phyloP scores from a whole-genome alignment of 2,329 filamentous ascomycete genomes.

The Lasiodiplodia theobromae region DNA sequence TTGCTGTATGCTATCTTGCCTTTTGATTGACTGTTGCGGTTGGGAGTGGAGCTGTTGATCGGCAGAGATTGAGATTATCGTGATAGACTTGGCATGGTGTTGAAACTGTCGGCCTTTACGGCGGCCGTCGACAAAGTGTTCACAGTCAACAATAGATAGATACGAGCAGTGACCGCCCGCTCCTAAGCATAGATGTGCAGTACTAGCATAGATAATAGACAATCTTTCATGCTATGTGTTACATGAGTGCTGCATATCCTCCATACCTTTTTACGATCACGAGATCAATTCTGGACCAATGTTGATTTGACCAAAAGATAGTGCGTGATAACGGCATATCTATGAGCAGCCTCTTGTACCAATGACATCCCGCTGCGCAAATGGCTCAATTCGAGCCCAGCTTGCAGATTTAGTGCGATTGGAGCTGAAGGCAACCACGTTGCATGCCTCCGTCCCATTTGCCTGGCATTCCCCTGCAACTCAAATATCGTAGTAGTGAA shows the following conservation, averaged over 20 bases:
- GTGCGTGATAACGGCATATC: too few species aligned
- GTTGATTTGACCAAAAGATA: too few species aligned
- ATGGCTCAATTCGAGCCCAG: background rate
- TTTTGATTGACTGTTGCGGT: background rate
- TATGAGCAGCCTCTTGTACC: background rate
- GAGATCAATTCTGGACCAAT: too few species aligned
- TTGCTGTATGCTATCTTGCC: background rate
- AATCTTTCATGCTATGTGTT: too few species aligned
- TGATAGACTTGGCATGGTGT: background rate
- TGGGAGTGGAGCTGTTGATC: background rate
- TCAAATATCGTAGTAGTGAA: background rate
- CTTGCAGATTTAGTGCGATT: background rate
- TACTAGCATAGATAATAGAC: too few species aligned
- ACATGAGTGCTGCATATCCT: too few species aligned
- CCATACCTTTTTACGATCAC: too few species aligned
- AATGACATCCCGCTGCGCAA: background rate
- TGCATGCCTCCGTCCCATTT: background rate
- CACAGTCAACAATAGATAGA: background rate
- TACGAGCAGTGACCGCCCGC: background rate
- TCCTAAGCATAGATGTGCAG: too few species aligned
- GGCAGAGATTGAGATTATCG: background rate
- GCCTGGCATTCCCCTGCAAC: background rate
- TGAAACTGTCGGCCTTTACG: background rate
- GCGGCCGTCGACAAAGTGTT: background rate
- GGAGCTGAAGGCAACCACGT: background rate